Percentiles rank a stretch among this genome's conserved stretches.
Conservation (phyloP, 768 basidiomycete species). For the Grammothele lineata region DNA sequence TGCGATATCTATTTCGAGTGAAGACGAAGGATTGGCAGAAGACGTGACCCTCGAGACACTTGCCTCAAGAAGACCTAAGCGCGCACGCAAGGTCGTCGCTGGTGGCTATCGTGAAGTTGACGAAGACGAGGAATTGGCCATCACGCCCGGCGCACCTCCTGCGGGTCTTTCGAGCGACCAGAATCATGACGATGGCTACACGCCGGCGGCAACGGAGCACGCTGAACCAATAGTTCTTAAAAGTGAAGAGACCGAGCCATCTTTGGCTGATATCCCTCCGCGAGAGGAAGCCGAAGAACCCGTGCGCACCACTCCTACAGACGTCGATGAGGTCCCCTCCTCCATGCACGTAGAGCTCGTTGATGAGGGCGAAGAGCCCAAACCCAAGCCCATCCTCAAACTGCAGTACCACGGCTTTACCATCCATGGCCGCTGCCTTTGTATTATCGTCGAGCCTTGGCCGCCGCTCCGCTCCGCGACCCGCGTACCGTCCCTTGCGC, state of each 20-base stretch:
- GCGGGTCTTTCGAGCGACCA: background rate
- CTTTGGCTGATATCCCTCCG: conserved; percentile 3
- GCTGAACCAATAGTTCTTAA: conserved; percentile 1
- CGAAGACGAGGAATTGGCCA: conserved; percentile 17
- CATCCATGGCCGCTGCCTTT: conserved; percentile 69
- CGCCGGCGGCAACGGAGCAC: conserved; percentile 1
- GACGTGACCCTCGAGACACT: background rate
- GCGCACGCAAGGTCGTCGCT: conserved; percentile 24
- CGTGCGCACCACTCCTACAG: background rate
- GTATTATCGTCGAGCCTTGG: conserved; percentile 82
- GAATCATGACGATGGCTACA: background rate
- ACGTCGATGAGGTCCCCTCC: background rate
- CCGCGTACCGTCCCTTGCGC: conserved; percentile 29
- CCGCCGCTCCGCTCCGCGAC: conserved; percentile 43
- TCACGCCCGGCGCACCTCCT: background rate
- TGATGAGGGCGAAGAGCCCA: conserved; percentile 60
- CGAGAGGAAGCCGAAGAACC: background rate
- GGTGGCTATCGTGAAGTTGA: conserved; percentile 25
- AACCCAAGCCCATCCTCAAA: conserved; percentile 66
- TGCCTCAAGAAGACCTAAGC: conserved; percentile 28
- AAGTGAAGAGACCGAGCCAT: conserved; percentile 18
- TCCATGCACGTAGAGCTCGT: conserved; percentile 25
- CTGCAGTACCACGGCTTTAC: conserved; percentile 68
- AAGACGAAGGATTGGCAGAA: background rate
- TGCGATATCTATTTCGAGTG: conserved; percentile 12